Evolutionary conservation across 768 basidiomycete genomes (phyloP), one percentile per base, ranked within the genome.

Genomic region (Kwoniella europaea): DNA sequence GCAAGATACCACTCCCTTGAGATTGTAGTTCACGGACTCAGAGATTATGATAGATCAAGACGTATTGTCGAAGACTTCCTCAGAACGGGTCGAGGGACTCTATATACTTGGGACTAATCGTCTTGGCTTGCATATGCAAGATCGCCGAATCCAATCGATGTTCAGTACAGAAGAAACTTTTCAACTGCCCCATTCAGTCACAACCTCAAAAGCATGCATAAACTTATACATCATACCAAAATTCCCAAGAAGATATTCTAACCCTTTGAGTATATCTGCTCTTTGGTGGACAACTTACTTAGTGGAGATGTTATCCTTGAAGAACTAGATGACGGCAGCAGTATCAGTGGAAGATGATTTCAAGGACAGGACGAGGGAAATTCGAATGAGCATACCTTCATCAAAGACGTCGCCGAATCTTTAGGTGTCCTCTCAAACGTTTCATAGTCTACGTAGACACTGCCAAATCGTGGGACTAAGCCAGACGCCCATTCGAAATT

Each of bases 401-500:
- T 65, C 22, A 82, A 16, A 50, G 59, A 65, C 9, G 63, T 58
- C 24, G 75, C 77, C 15, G 79, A 79, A 27, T 81, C 76, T 67
- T 82, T 82, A 4, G 77, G 78, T 7, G 72, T 76, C 52, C 82
- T 69, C 70, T 79, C 75, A 53, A 74, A 76, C 10, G 77, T 79
- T 15, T 77, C 71, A 44, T 76, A 75, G 64, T 82, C 69, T 46
- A 72, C 67, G 52, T 79, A 68, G 10, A 77, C 76, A 58, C 71
- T 72, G 13, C 78, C 78, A 54, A 79, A 79, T n/a, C 78, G 69
- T 12, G 78, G 78, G 10, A 58, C 59, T 1, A 77, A 54, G 5
- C 78, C 78, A 1, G 74, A 75, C n/a, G 72, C 70, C 78, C 78
- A 79, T 59, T 79, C 78, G 63, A 75, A 79, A 64, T 79, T 81